Base-by-base conservation (phyloP, 2,329 filamentous ascomycete species). In the Ceratocystis harringtonii region DNA sequence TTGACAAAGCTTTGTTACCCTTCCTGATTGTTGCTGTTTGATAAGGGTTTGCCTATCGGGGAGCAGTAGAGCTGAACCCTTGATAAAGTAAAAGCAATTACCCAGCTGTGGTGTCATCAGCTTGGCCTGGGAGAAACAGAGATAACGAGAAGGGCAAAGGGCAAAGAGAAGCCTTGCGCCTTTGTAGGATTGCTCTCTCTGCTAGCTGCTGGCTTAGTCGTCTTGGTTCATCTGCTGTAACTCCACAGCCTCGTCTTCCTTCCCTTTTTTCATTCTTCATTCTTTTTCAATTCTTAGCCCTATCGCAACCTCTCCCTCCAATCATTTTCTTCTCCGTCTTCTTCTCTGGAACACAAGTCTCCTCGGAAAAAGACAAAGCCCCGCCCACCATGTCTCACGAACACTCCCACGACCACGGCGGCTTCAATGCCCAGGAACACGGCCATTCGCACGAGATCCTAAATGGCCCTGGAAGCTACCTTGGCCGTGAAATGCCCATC, bases 371-470 rank as follows among this genome's bases (percentile, higher is more conserved):
- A 15, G 36, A 12, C 45, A 48, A 19, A 19, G 45, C 45, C 17
- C 8, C 5, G 3, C 48, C n/a, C 19, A 52, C 41, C 3, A 62
- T 50, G 41, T 62, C 30, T n/a, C 41, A 62, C 41, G 41, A 62
- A 55, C 57, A 62, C 17, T 65, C 63, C 15, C 57, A 65, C 66
- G 66, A 67, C 28, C 66, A 67, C 58, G 77, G 76, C 36, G 72
- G 71, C 69, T 78, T 80, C 50, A 63, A 64, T 68, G 76, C 78
- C 66, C 80, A 83, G 68, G 88, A 92, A 72, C 94, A 97, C 75
- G 94, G 94, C 71, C 94, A 99, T 78, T 89, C 87, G 1, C 94
- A 97, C 75, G 94, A 97, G 79, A 91, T 97, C 72, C 87, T 96
- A 70, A 87, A 94, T 72, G 92, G 92, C 0, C 94, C 94, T 0